These are phyloP conservation scores for Ophiocordyceps camponoti-floridani DNA, from an alignment of 2,329 filamentous ascomycete genomes.

Conservation along the genomic window DNA sequence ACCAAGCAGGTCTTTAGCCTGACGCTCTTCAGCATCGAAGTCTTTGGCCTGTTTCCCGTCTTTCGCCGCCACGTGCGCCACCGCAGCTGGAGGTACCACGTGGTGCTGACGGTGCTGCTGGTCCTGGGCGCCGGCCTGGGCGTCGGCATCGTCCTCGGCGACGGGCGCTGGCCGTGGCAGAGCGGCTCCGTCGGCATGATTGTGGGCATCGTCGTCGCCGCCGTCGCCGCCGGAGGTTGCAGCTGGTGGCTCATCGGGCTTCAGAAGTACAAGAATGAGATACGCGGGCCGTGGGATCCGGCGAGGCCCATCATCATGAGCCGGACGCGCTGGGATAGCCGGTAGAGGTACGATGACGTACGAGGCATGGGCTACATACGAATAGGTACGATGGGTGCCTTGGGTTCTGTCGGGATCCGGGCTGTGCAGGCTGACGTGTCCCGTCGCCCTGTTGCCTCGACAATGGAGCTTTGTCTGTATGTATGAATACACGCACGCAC, in stretches of 20 bases:
- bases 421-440: no score
- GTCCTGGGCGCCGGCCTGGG: slow-evolving; percentile 67
- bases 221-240: slow-evolving; percentile 74
- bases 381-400: not conserved
- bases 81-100: slow-evolving; percentile 65
- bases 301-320: slow-evolving; percentile 74
- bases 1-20: slow-evolving; percentile 91
- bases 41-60: slow-evolving; percentile 94
- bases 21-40: slow-evolving; percentile 90
- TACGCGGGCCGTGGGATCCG: slow-evolving; percentile 94
- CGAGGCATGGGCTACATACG: not conserved
- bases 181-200: slow-evolving; percentile 52
- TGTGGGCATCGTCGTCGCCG: slow-evolving; percentile 55
- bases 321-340: slow-evolving; percentile 32
- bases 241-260: slow-evolving; percentile 96
- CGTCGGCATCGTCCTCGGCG: slow-evolving; percentile 44
- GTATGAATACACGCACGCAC: no score
- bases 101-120: slow-evolving; percentile 55
- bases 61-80: slow-evolving; percentile 79
- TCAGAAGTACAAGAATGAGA: slow-evolving; percentile 98
- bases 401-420: not conserved
- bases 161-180: slow-evolving; percentile 27
- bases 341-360: slow-evolving; percentile 6
- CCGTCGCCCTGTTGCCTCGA: no score
- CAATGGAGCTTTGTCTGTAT: no score